phyloP scores from a whole-genome alignment of 768 basidiomycete species.

The Panus rudis region DNA sequence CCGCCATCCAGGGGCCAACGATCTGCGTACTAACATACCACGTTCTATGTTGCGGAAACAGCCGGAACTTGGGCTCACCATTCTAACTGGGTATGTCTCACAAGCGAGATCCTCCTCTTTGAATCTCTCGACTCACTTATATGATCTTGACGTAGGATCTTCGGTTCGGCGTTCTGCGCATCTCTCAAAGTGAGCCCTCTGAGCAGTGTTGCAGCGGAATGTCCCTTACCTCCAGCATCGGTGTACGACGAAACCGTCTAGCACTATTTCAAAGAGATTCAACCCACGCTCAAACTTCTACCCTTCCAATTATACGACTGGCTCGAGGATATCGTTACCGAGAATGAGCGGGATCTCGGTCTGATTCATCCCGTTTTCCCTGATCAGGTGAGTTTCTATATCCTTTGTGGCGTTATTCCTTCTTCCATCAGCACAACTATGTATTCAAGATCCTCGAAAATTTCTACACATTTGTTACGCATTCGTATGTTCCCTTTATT shows the following conservation, averaged over 20 bases:
- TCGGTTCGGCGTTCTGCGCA: conserved; percentile 22
- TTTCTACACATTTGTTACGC: too few relatives aligned
- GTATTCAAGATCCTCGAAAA: too few relatives aligned
- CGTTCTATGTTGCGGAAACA: not conserved
- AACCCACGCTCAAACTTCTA: conserved; percentile 15
- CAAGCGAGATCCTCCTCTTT: too few relatives aligned
- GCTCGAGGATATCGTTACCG: conserved; percentile 18
- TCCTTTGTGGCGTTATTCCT: too few relatives aligned
- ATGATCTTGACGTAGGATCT: conserved; percentile 10
- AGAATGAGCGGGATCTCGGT: conserved; percentile 18
- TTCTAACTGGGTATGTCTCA: conserved; percentile 17
- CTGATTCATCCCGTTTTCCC: conserved; percentile 21
- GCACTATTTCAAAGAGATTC: conserved; percentile 21
- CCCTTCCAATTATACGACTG: conserved; percentile 19
- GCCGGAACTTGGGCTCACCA: conserved; percentile 20
- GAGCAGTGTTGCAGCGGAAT: not conserved
- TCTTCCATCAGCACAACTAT: too few relatives aligned
- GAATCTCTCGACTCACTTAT: not conserved
- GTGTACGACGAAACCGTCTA: conserved; percentile 2
- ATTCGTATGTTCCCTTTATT: not conserved
- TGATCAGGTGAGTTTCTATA: conserved; percentile 13
- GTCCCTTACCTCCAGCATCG: not conserved
- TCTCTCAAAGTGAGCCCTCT: conserved; percentile 19
- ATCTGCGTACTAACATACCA: not conserved
- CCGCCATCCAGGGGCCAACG: too few relatives aligned